phyloP scores from a whole-genome alignment of 768 basidiomycete genomes.

The Rubroboletus satanas region DNA sequence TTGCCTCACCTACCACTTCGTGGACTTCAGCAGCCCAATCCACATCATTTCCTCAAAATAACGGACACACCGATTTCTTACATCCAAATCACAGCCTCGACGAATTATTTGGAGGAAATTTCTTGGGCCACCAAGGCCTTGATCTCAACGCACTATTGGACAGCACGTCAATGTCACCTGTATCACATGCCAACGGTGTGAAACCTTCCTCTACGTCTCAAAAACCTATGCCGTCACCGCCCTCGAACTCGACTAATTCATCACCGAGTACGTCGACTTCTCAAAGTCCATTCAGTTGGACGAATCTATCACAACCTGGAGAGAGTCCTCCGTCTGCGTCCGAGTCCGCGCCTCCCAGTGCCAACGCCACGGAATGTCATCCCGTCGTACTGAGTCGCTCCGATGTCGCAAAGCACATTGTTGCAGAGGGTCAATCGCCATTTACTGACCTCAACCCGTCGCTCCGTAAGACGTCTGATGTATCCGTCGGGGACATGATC shows the following conservation, averaged over 20 bases:
- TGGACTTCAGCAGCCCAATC: conserved; percentile 22
- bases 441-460: conserved; percentile 38
- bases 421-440: conserved; percentile 53
- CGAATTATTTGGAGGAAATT: conserved; percentile 44
- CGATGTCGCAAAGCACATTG: conserved; percentile 50
- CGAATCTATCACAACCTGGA: conserved; percentile 21
- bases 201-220: conserved; percentile 17
- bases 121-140: conserved; percentile 29
- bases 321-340: conserved; percentile 39
- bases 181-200: conserved; percentile 40
- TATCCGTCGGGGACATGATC: conserved; percentile 49
- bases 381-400: conserved; percentile 37
- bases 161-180: conserved; percentile 36
- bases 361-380: conserved; percentile 27
- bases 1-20: conserved; percentile 35
- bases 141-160: conserved; percentile 37
- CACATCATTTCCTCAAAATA: conserved; percentile 17
- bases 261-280: conserved; percentile 26
- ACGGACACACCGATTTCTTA: conserved; percentile 23
- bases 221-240: conserved; percentile 13
- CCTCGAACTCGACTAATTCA: conserved; percentile 20
- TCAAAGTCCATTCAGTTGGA: conserved; percentile 29
- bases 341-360: conserved; percentile 16
- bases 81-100: conserved; percentile 33
- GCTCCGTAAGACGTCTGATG: conserved; percentile 43